phyloP scores from a whole-genome alignment of 2,329 filamentous ascomycete species.

The Fusarium brachygibbosum region DNA sequence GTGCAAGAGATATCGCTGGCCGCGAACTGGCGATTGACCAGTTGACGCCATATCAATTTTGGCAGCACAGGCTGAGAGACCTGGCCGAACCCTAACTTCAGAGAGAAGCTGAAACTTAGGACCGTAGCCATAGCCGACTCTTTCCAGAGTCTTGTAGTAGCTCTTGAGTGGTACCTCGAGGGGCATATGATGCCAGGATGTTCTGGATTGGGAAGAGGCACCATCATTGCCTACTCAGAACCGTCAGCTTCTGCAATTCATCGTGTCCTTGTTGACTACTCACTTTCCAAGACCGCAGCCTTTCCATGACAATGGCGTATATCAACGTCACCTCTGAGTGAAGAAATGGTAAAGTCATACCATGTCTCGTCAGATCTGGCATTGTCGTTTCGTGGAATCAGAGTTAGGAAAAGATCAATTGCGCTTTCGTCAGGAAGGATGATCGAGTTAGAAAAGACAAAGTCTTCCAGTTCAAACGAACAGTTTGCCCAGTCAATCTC shows the following conservation, averaged over 20 bases:
- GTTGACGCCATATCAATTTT: constrained; percentile 40
- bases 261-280: not conserved
- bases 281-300: constrained; percentile 34
- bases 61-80: constrained; percentile 40
- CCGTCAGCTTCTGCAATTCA: constrained; percentile 7
- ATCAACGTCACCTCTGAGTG: constrained; percentile 44
- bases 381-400: constrained; percentile 38
- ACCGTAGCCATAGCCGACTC: constrained; percentile 45
- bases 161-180: constrained; percentile 43
- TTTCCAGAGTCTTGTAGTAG: constrained; percentile 43
- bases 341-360: constrained; percentile 46
- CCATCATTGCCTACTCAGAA: not conserved
- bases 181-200: constrained; percentile 45
- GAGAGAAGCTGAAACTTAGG: constrained; percentile 45
- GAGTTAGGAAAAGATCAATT: constrained; percentile 44
- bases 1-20: constrained; percentile 43
- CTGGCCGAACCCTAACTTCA: constrained; percentile 42
- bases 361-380: constrained; percentile 34
- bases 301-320: constrained; percentile 44
- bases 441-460: constrained; percentile 46
- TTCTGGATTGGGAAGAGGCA: constrained; percentile 16
- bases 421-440: constrained; percentile 42
- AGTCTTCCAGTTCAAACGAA: constrained; percentile 43
- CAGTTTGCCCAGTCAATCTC: constrained; percentile 37
- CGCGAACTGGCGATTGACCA: constrained; percentile 35